Evolutionary conservation across 2,329 filamentous ascomycete species (phyloP), one percentile per base, ranked within the genome.

Genomic region (Penicillium carneum): DNA sequence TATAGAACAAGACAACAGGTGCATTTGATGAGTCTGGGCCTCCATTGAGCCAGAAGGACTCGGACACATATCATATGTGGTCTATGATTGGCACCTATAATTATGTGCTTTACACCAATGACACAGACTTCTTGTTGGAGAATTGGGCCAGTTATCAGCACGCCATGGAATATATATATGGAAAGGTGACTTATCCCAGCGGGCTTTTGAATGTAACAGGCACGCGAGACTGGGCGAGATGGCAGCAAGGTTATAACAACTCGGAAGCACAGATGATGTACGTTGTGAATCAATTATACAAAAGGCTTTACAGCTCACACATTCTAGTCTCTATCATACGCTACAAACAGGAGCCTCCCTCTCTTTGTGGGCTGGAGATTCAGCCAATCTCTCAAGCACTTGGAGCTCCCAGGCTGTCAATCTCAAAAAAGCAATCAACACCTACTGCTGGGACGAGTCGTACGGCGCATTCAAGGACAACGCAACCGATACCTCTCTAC

Each of bases 71-170:
- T 57, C 75, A 77, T 51, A 80, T 86, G 69, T 84, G 84, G 75
- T 83, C 82, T 1, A 80, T 88, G 72, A 84, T 88, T 45, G 84
- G 84, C 2, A 84, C 83, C 6, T 84, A 85, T 69, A 85, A 86
- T 53, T 87, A 87, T 65, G 78, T 85, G 46, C 76, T 87, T 2
- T 87, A 81, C 65, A 83, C 84, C 0, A 82, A 83, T 26, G 83
- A 88, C 57, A 73, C 80, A 4, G 72, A 69, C 0, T 87, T 84
- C 58, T 68, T 87, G 12, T 62, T 68, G 4, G 56, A 67, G 5
- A 81, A 81, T 29, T 87, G 84, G 84, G 64, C 74, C 0, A 77
- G 76, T 3, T 86, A 86, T 64, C 70, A 79, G 7, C 70, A 70
- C 8, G 84, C 81, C 0, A 81, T 87, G 77, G 56, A 77, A 3